Evolutionary conservation across 1,284 basidiomycete genomes (phyloP).

Genomic region (Moesziomyces globuligerus): DNA sequence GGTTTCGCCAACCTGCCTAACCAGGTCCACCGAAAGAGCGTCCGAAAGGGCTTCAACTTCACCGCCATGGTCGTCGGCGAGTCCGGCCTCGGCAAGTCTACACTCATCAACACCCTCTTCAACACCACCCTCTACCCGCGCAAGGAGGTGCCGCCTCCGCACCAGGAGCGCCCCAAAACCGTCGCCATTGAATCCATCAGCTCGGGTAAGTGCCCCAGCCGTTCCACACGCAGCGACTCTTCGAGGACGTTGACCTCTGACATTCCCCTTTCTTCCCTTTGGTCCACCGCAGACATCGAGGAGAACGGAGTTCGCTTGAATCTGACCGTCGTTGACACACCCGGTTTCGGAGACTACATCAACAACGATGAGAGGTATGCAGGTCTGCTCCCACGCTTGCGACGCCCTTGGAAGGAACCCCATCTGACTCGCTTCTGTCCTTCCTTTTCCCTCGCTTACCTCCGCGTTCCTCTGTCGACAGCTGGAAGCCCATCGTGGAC

Average conservation of each 20-base stretch:
- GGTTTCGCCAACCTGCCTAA: slow-evolving; percentile 67
- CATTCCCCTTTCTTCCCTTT: neutral
- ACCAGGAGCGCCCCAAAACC: slow-evolving; percentile 62
- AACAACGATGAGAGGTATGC: slow-evolving; percentile 65
- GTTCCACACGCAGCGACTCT: neutral
- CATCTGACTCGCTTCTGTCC: no score
- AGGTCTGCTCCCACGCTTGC: neutral
- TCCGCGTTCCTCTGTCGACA: no score
- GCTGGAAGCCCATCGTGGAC: slow-evolving; percentile 66
- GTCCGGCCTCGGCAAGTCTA: slow-evolving; percentile 67
- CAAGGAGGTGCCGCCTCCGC: slow-evolving; percentile 62
- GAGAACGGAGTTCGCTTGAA: slow-evolving; percentile 66
- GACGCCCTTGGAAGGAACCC: no score
- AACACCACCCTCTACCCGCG: slow-evolving; percentile 66
- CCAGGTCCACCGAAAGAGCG: slow-evolving; percentile 64
- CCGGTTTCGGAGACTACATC: slow-evolving; percentile 66
- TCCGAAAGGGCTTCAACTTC: slow-evolving; percentile 65
- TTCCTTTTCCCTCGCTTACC: no score
- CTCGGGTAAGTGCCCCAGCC: slow-evolving; percentile 46
- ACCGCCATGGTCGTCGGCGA: slow-evolving; percentile 66
- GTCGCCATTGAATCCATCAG: slow-evolving; percentile 67
- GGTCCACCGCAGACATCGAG: slow-evolving; percentile 57
- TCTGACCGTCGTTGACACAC: slow-evolving; percentile 66
- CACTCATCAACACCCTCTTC: slow-evolving; percentile 67
- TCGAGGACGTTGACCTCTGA: no score